Evolutionary conservation across 2,329 filamentous ascomycete species (phyloP), one percentile per base, ranked within the genome.

Genomic region (Amauroascus niger): DNA sequence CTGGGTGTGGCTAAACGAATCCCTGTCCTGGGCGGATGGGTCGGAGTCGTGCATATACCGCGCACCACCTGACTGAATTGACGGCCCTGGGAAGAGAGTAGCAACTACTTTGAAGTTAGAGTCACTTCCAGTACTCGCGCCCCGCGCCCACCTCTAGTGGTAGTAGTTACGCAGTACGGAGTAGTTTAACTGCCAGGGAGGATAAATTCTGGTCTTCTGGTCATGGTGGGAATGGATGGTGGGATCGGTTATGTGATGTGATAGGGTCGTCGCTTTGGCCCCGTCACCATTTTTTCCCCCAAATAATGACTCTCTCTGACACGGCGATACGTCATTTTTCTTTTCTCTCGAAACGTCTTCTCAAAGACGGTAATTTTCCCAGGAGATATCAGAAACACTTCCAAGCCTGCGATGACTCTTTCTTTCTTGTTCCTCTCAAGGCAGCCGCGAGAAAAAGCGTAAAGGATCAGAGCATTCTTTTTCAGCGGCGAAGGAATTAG

Each of bases 1-100:
- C 26, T 39, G 46, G 46, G 46, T 32, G 46, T 32, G 46, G 46
- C 46, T 49, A 49, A 24, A 16, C 13, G 46, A 11, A 39, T 39
- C 46, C 46, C 46, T 49, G 46, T 37, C 30, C 4, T 22, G 30
- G 45, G 11, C 28, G 18, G 30, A 35, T 30, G n/a, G 45, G 28
- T 35, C 28, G 45, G 45, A 22, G 35, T 22, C 2, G 39, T 11
- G 18, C 39, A 41, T 13, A 9, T 35, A 30, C 45, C 22, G 30
- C 45, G 4, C 18, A 37, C 45, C 45, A 47, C 30, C 45, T 47
- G 45, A 47, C 24, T 4, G 22, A 3, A n/a, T 9, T 30, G 26
- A 30, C 9, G 26, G 26, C 9, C 26, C 26, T 46, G 43, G 43
- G 43, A 46, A 32, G 14, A n/a, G 22, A n/a, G n/a, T n/a, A n/a